Evolutionary conservation across 257 asterid genomes (phyloP), one percentile per base, ranked within the genome.

Genomic region (Nicotiana undulata): DNA sequence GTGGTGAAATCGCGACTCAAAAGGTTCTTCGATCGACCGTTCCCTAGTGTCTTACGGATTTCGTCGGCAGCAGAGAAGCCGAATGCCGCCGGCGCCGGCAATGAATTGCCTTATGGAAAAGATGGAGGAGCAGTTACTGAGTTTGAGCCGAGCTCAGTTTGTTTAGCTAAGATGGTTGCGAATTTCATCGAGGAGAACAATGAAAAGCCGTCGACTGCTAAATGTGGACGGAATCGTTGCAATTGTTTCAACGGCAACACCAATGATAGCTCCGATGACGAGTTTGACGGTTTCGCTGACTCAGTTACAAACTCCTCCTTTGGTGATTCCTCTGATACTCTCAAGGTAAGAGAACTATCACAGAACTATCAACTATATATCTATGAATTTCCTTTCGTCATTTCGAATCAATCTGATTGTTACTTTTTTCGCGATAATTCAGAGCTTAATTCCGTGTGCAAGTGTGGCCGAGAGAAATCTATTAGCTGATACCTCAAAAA

Each of bases 231-330:
- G 64, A 92, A 89, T 80, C 90, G 97, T 65, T 93, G 98, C 89
- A 93, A 92, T 81, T 93, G 98, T 93, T 93, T 93, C 52, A 88
- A 93, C 84, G 97, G 97, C 51, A 95, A 90, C 86, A 88, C 88
- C 83, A 92, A 89, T 89, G 97, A 91, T 90, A 92, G 95, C 83
- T 95, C 98, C 74, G 98, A 92, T 61, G 98, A 93, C 82, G 99
- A 93, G 58, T 86, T 92, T 29, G 98, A 92, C 82, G 86, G 80
- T 76, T 89, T 90, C 80, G 89, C 89, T 9, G 98, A 94, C 81
- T 86, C 89, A 1, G 6, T 80, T 18, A 82, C 91, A 24, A 66
- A 79, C 60, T 82, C 91, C 13, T 93, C 96, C 56, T 88, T 90
- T 68, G 83, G 81, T 77, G 97, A 95, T 79, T 87, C 92, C 24